Percentiles rank a stretch among this genome's conserved stretches.
Conservation (phyloP, 352 stramenopile species). For the Phytophthora tubulina region DNA sequence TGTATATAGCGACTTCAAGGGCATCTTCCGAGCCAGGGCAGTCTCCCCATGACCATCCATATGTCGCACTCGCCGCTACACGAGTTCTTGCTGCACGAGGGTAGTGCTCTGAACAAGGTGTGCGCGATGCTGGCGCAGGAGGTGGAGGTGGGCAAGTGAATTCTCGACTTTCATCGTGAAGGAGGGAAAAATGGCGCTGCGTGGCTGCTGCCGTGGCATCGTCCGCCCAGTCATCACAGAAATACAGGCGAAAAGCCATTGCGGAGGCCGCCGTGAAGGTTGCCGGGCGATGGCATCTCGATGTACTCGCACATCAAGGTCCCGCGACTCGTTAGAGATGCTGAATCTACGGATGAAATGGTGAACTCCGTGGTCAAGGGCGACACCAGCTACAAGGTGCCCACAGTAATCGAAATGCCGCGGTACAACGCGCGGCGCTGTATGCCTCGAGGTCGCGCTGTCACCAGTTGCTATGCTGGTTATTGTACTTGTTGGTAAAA, state of each 20-base stretch:
- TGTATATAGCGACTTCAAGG: conserved; percentile 38
- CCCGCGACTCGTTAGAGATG: conserved; percentile 34
- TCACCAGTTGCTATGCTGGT: too few relatives aligned
- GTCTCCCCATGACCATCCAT: conserved; percentile 34
- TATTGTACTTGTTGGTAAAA: too few relatives aligned
- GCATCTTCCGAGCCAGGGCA: conserved; percentile 37
- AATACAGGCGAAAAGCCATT: conserved; percentile 43
- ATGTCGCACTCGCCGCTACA: conserved; percentile 32
- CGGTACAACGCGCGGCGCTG: conserved; percentile 31
- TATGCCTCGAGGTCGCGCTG: too few relatives aligned
- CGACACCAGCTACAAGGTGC: conserved; percentile 39
- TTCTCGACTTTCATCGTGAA: conserved; percentile 29
- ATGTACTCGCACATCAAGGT: conserved; percentile 38
- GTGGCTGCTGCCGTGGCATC: conserved; percentile 37
- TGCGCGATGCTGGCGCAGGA: conserved; percentile 29
- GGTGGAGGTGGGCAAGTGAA: conserved; percentile 35
- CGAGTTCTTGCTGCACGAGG: conserved; percentile 37
- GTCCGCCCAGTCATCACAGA: conserved; percentile 40
- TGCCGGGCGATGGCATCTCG: conserved; percentile 29
- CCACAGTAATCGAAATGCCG: conserved; percentile 39
- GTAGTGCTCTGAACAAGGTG: conserved; percentile 30
- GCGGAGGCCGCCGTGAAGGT: conserved; percentile 31
- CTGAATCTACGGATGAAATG: conserved; percentile 38
- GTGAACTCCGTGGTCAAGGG: conserved; percentile 34
- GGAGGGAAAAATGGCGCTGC: conserved; percentile 42